phyloP scores from a whole-genome alignment of 192 early-diverging fungal species.

The Diversispora eburnea region DNA sequence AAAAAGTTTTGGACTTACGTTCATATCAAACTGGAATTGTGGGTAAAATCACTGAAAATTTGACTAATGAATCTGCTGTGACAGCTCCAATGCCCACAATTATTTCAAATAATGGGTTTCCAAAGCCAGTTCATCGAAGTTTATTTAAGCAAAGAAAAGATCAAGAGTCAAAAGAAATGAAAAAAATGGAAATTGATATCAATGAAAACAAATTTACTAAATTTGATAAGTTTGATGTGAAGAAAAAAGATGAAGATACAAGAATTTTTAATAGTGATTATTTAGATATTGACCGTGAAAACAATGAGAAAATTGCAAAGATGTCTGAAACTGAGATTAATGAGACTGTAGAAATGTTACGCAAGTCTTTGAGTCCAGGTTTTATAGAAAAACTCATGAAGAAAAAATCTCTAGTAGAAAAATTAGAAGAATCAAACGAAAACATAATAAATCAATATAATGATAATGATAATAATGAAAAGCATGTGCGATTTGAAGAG shows the following conservation, averaged over 20 bases:
- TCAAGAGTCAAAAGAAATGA: background rate
- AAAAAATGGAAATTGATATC: background rate
- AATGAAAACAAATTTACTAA: conserved; percentile 12
- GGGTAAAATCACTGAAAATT: background rate
- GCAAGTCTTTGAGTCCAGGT: conserved; percentile 56
- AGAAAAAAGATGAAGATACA: conserved; percentile 17
- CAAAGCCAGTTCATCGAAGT: conserved; percentile 38
- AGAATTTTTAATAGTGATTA: conserved; percentile 15
- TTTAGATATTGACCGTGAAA: conserved; percentile 55
- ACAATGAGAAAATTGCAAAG: conserved; percentile 40
- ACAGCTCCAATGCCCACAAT: background rate
- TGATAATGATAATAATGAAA: conserved; percentile 27
- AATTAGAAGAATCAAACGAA: conserved; percentile 29
- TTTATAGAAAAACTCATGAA: conserved; percentile 61
- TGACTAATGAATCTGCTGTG: background rate
- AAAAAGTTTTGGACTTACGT: background rate
- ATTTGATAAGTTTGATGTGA: conserved; percentile 27
- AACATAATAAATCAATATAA: conserved; percentile 27
- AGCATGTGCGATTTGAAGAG: conserved; percentile 30
- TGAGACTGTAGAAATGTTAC: conserved; percentile 65
- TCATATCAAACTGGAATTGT: background rate
- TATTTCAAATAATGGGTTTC: conserved; percentile 32
- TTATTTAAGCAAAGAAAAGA: conserved; percentile 13
- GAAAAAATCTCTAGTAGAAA: conserved; percentile 25
- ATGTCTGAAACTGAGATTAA: conserved; percentile 75